Base-by-base conservation (phyloP, 139 green algal genomes). In the Chlamydomonas schloesseri region DNA sequence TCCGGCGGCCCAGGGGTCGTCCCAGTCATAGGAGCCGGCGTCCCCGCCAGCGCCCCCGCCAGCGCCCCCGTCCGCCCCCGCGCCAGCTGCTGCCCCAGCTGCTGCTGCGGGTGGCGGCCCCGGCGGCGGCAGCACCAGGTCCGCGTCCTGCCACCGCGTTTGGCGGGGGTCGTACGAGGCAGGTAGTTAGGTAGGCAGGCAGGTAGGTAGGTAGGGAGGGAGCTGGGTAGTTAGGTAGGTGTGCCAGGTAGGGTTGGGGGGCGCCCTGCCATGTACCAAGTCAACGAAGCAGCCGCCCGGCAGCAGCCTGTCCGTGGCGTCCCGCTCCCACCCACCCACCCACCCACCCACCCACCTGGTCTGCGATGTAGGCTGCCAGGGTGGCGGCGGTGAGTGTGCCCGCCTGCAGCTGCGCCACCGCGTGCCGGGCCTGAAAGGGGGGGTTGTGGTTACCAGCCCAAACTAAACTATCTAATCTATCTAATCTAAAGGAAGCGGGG, bases 291-390 rank as follows among this genome's bases (percentile, higher is more conserved):
- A 23, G 8, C 55, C 55, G 2, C 55, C 55, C 55, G n/a, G n/a
- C n/a, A n/a, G n/a, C n/a, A n/a, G n/a, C n/a, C n/a, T n/a, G n/a
- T n/a, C n/a, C n/a, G n/a, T n/a, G n/a, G 2, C 10, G 18, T 17
- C 18, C 20, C 4, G 20, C 20, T 23, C 55, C 21, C 18, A 24
- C 2, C 2, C 26, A 20, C 62, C 2, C 13, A 14, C 62, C 62
- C 28, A 5, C 28, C 28, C 26, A 20, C 62, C 26, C 62, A 20
- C 62, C 17, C 62, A 69, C 77, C 62, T 84, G 78, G 13, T 47
- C 78, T n/a, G 78, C 64, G 1, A 84, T 75, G 17, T 65, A 31
- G 5, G 18, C 64, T 9, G 78, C 64, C 64, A 84, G 78, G 28
- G 42, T 64, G 14, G 46, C 78, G 65, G 57, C 42, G 28, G 64